Evolutionary conservation across 2,329 filamentous ascomycete species (phyloP).

Genomic region (Hypoxylon sp.): DNA sequence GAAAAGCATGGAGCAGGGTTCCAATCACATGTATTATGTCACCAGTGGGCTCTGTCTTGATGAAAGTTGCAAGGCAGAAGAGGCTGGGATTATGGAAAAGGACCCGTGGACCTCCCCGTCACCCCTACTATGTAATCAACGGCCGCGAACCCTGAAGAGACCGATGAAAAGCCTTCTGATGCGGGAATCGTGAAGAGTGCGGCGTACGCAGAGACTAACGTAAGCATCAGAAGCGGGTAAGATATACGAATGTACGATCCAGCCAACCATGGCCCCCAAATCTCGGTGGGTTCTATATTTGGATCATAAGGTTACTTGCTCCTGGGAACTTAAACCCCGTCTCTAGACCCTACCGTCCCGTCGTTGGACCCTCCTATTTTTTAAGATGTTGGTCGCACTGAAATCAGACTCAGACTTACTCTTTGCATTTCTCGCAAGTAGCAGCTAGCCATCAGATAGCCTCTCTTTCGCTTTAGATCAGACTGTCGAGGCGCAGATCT

Average conservation of each 20-base stretch:
- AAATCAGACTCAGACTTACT: conserved; percentile 7
- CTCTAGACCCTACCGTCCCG: not conserved
- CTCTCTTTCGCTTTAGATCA: not conserved
- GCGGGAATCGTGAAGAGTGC: not conserved
- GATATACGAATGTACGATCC: conserved; percentile 33
- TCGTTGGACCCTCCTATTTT: conserved; percentile 10
- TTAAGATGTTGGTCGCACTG: not conserved
- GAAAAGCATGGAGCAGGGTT: conserved; percentile 2
- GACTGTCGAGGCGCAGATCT: not conserved
- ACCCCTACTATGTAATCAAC: no score
- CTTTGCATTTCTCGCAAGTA: not conserved
- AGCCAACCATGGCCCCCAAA: conserved; percentile 28
- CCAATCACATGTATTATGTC: conserved; percentile 17
- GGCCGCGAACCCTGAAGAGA: not conserved
- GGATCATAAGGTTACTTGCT: conserved; percentile 1
- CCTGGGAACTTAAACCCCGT: conserved; percentile 27
- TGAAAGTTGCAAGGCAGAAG: conserved; percentile 3
- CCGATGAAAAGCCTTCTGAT: not conserved
- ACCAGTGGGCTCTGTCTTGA: conserved; percentile 18
- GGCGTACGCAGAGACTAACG: conserved; percentile 7
- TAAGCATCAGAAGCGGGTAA: conserved; percentile 21
- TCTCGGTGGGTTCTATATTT: conserved; percentile 35
- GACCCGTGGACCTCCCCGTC: no score
- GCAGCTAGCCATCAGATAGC: not conserved
- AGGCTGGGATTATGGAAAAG: no score